These are phyloP conservation scores for Chalciporus chontae DNA, from an alignment of 768 basidiomycete species.

Conservation along the genomic window DNA sequence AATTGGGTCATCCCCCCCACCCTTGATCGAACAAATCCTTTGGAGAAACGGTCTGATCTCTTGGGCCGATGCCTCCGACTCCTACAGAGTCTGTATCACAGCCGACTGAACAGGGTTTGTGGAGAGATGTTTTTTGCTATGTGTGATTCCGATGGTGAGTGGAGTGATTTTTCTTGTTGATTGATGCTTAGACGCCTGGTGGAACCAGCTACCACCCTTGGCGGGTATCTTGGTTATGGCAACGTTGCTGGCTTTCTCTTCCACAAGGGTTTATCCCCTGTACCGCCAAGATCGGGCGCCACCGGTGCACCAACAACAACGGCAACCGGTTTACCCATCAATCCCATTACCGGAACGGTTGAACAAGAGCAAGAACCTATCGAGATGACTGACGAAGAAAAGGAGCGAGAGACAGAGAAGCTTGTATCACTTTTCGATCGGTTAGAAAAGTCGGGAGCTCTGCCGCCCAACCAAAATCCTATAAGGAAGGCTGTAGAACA, in stretches of 20 bases:
- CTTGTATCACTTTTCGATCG: slow-evolving; percentile 90
- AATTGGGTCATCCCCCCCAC: slow-evolving; percentile 72
- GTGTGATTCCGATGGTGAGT: slow-evolving; percentile 70
- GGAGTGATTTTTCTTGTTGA: not conserved
- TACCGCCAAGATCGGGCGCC: slow-evolving; percentile 40
- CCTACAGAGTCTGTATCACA: slow-evolving; percentile 69
- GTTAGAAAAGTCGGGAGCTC: slow-evolving; percentile 70
- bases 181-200: not conserved
- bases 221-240: slow-evolving; percentile 87
- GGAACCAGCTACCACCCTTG: slow-evolving; percentile 58
- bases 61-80: slow-evolving; percentile 80
- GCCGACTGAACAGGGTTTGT: slow-evolving; percentile 66
- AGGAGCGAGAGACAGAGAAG: slow-evolving; percentile 89
- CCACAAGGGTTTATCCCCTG: slow-evolving; percentile 78
- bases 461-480: slow-evolving; percentile 65
- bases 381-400: slow-evolving; percentile 93
- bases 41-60: slow-evolving; percentile 71
- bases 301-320: slow-evolving; percentile 34
- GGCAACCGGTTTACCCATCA: slow-evolving; percentile 48
- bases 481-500: slow-evolving; percentile 69
- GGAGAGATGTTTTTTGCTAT: slow-evolving; percentile 88
- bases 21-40: slow-evolving; percentile 72
- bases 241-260: slow-evolving; percentile 94
- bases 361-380: slow-evolving; percentile 36
- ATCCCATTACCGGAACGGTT: slow-evolving; percentile 84